Conservation (phyloP, 345 rosid genomes). For the Lepidium africanum region DNA sequence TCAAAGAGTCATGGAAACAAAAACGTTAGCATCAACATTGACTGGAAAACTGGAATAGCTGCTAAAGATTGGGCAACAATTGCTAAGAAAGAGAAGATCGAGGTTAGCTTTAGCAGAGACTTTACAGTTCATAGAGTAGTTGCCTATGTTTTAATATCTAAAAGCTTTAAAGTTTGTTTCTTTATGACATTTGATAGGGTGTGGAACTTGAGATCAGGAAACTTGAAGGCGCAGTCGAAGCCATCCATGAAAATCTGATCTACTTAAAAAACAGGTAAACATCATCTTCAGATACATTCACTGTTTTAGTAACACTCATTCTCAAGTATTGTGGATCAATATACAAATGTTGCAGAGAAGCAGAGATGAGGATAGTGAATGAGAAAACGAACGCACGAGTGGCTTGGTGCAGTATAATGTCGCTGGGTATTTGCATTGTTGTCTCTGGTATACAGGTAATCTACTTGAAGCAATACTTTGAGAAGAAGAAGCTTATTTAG, state of each 20-base stretch:
- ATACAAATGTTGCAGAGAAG: conserved; percentile 54
- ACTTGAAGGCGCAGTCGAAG: conserved; percentile 78
- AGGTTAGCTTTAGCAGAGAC: conserved; percentile 32
- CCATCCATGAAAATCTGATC: conserved; percentile 71
- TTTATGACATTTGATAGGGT: conserved; percentile 39
- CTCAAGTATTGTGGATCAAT: neutral
- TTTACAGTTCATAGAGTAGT: neutral
- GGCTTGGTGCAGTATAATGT: conserved; percentile 70
- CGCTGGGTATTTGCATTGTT: conserved; percentile 64
- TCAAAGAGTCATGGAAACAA: conserved; percentile 18
- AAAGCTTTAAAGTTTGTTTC: neutral
- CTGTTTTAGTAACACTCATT: neutral
- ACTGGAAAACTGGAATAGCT: conserved; percentile 89
- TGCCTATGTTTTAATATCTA: neutral
- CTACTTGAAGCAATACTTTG: conserved; percentile 81
- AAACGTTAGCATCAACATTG: conserved; percentile 39
- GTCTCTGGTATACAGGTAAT: conserved; percentile 63
- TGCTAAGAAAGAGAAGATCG: conserved; percentile 82
- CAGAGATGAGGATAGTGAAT: conserved; percentile 68
- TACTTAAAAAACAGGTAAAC: conserved; percentile 61
- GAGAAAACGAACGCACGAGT: conserved; percentile 71
- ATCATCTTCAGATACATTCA: neutral
- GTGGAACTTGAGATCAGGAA: conserved; percentile 92
- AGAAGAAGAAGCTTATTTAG: conserved; percentile 86
- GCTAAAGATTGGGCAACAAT: conserved; percentile 96